Evolutionary conservation across 306 rosid genomes (phyloP), one percentile per base, ranked within the genome.

Genomic region (Begonia loranthoides): DNA sequence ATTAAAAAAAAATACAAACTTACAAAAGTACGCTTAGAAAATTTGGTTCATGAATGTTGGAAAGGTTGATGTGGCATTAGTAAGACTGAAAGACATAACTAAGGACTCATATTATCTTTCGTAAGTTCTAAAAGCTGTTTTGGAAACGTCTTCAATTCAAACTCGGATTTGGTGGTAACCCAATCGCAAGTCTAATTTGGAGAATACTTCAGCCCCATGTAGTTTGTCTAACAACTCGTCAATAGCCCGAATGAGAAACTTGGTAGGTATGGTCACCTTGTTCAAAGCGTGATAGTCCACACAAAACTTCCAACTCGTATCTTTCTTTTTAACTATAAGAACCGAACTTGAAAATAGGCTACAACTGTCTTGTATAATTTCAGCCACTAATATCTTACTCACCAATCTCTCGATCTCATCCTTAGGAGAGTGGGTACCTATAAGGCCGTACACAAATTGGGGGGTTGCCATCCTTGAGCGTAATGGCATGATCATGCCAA

Each of bases 41-140:
- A 51, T 12, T 39, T 4, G 4, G 22, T 51, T 51, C 55, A 51
- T 51, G 10, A 51, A 45, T 4, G 4, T n/a, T 17, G 4, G 9
- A 51, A 21, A 51, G 8, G 14, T 17, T 10, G 14, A 17, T 51
- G 55, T 36, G 13, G 36, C 39, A 22, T 51, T 51, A 2, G 55
- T 51, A 10, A 51, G 33, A 3, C 55, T 40, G n/a, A 51, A 51
- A 2, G 55, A 40, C 55, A 51, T 51, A 36, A 51, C 55, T 9
- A 51, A 10, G n/a, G 24, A 51, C 33, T 17, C 55, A 51, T 51
- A 51, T 10, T 51, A 40, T 12, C 49, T 14, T 14, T 45, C 49
- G 14, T 45, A 4, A 7, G 49, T 9, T 4, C 49, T 9, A 13
- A 45, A 45, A 8, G 49, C 14, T 5, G 49, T 45, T 13, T 45